Evolutionary conservation across 352 stramenopile species (phyloP), one percentile per base, ranked within the genome.

Genomic region (Ophiocytium majus): DNA sequence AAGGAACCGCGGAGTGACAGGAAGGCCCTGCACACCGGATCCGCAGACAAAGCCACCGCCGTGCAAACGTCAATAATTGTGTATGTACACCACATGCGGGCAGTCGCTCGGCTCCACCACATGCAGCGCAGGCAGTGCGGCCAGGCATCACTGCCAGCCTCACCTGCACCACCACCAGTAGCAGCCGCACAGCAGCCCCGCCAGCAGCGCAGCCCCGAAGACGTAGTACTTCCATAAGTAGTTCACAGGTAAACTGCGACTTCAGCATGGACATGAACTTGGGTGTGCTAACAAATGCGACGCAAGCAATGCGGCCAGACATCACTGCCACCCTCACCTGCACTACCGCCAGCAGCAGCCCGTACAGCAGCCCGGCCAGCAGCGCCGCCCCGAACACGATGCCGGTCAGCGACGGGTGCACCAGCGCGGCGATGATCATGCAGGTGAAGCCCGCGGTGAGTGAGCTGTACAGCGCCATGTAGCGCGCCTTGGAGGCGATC

Each of bases 281-380:
- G n/a, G n/a, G n/a, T n/a, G n/a, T n/a, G n/a, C n/a, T n/a, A n/a
- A n/a, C n/a, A n/a, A n/a, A n/a, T n/a, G n/a, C n/a, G n/a, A n/a
- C n/a, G n/a, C n/a, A n/a, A n/a, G n/a, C n/a, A n/a, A n/a, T n/a
- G n/a, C n/a, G n/a, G n/a, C n/a, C n/a, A n/a, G n/a, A n/a, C n/a
- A n/a, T n/a, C n/a, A n/a, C n/a, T n/a, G n/a, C n/a, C n/a, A 57
- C 43, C 5, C 43, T 5, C 34, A 76, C 64, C 34, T 88, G 84
- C 32, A 86, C 84, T 0, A 88, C 84, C 19, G 80, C 82, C 10
- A 88, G 79, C 50, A 83, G 74, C 76, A 88, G 63, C 14, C 84
- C 84, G 63, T 88, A 88, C 50, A 88, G 81, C 0, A 64, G 49
- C 19, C 79, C 83, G 0, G 63, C 81, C n/a, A 33, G 34, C 0